These are phyloP conservation scores for Spergularia marina DNA, from an alignment of 148 eudicot species.

Conservation along the genomic window DNA sequence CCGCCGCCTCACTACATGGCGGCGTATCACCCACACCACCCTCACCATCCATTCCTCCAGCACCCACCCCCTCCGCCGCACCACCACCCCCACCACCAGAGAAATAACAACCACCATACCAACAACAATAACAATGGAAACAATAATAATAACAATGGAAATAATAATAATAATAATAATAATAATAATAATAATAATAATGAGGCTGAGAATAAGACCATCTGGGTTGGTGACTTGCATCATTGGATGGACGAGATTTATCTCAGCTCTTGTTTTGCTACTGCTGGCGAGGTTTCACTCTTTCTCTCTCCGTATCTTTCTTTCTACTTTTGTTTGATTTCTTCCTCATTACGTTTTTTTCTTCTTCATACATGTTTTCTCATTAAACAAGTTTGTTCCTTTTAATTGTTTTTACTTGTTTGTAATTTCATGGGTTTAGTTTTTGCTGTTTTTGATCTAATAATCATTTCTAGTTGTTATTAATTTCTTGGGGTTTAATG, in stretches of 20 bases:
- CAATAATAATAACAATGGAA: conserved; percentile 26
- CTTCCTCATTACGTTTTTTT: not conserved
- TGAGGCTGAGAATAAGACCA: conserved; percentile 75
- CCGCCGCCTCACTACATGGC: conserved; percentile 74
- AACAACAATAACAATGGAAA: conserved; percentile 31
- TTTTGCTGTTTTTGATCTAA: no score
- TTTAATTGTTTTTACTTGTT: not conserved
- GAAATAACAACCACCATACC: conserved; percentile 17
- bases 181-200: conserved; percentile 19
- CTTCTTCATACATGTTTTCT: not conserved
- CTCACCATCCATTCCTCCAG: conserved; percentile 43
- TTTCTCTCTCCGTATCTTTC: not conserved
- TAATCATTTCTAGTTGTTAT: no score
- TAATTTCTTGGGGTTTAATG: no score
- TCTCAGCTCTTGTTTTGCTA: conserved; percentile 67
- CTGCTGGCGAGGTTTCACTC: conserved; percentile 61
- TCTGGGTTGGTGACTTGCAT: conserved; percentile 92
- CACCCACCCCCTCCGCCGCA: conserved; percentile 36
- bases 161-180: not conserved
- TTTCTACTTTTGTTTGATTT: not conserved
- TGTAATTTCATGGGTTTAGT: no score
- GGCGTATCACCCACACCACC: conserved; percentile 54
- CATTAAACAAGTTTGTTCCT: not conserved
- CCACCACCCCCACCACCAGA: conserved; percentile 29
- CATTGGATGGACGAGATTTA: conserved; percentile 99